Evolutionary conservation across 768 basidiomycete species (phyloP), one percentile per base, ranked within the genome.

Genomic region (Phlebiopsis gigantea): DNA sequence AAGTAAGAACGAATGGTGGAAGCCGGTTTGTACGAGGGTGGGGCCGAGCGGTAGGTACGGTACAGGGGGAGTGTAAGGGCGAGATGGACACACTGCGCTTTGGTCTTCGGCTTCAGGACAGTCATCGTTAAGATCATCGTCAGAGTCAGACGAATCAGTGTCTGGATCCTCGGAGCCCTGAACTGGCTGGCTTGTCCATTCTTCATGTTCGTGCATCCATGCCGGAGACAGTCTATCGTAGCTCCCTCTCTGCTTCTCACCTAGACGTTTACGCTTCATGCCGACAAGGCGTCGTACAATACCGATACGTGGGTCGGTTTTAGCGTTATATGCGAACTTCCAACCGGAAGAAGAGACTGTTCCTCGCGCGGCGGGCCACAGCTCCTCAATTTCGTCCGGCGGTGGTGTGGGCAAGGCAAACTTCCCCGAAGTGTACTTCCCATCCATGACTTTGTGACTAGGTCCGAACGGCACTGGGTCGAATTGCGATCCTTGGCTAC

Each of bases 391-490:
- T 25, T 65, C 65, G 9, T 82, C 82, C 34, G 79, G 78, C 2
- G 82, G 81, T 5, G 85, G 84, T 55, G 79, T 86, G 2, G 85
- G 82, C 46, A 88, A 68, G 22, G 77, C 76, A 63, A 91, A 93
- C 68, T 92, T 92, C 28, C 90, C 90, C 24, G 76, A 62, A 0
- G 74, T 72, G 63, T 93, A 92, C 71, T 93, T 93, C 9, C 82
- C 82, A 65, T 93, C 90, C 14, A 82, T 75, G 14, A 75, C 61
- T 17, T 79, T 75, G 65, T 91, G 86, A 44, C 77, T 80, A 9
- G 75, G 68, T 0, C 85, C 80, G 58, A 93, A 92, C 0, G 85
- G 82, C 24, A 93, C 88, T 0, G 90, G 83, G 34, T 90, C 87
- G 58, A 90, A 93, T 4, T 51, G 61, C 65, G 65, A 62, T 59